Percentiles rank a stretch among this genome's conserved stretches.
Evolutionary conservation across 768 basidiomycete species (phyloP).

Genomic region (Lyophyllum semitale): DNA sequence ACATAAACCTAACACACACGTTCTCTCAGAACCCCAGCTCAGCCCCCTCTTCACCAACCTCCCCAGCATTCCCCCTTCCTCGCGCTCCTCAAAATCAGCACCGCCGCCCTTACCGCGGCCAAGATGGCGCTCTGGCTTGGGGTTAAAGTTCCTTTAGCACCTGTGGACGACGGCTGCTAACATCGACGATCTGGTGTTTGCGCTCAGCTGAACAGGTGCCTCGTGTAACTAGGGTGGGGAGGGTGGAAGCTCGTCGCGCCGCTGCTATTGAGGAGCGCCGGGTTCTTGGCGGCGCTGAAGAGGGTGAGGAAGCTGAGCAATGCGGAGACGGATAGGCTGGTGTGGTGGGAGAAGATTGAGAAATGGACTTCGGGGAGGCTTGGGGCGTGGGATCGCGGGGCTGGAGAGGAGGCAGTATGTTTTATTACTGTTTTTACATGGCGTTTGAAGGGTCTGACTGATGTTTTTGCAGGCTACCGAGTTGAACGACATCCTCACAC

Average conservation of each 20-base stretch:
- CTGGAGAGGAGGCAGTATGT: constrained; percentile 42
- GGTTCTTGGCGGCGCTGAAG: constrained; percentile 52
- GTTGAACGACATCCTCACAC: constrained; percentile 53
- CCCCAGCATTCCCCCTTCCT: constrained; percentile 26
- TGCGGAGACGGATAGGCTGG: constrained; percentile 49
- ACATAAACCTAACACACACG: constrained; percentile 1
- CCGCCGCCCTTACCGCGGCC: constrained; percentile 40
- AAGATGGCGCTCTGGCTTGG: constrained; percentile 54
- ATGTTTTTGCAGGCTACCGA: constrained; percentile 42
- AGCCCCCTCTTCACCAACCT: constrained; percentile 32
- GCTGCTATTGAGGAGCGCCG: constrained; percentile 47
- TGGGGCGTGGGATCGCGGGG: constrained; percentile 38
- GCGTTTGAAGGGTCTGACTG: neutral
- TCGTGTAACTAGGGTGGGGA: constrained; percentile 69
- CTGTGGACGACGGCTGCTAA: constrained; percentile 39
- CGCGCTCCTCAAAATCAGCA: constrained; percentile 40
- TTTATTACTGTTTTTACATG: neutral
- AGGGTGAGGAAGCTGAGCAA: constrained; percentile 46
- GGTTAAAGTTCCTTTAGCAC: constrained; percentile 58
- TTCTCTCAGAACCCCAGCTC: constrained; percentile 36
- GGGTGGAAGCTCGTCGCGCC: constrained; percentile 76
- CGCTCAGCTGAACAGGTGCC: constrained; percentile 55
- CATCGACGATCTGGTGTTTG: constrained; percentile 33
- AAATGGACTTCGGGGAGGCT: constrained; percentile 48
- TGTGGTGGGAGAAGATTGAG: constrained; percentile 59